phyloP scores from a whole-genome alignment of 768 basidiomycete genomes.

The Boletus bicolor region DNA sequence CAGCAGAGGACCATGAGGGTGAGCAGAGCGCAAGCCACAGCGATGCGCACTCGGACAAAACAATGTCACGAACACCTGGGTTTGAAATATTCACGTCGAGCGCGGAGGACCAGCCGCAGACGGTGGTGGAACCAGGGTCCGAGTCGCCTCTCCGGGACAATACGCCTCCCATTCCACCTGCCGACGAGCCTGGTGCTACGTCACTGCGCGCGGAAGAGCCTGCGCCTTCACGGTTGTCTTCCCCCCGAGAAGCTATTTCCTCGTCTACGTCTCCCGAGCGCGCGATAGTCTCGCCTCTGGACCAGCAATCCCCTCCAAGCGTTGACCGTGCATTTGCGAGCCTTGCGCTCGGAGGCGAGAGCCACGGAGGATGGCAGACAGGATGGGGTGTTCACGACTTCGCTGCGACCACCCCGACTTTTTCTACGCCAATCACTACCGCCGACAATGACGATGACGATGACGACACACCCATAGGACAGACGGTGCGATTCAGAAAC shows the following conservation, averaged over 20 bases:
- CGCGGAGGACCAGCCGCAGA: constrained; percentile 24
- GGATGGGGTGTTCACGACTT: constrained; percentile 39
- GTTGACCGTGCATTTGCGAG: constrained; percentile 39
- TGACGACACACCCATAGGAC: constrained; percentile 65
- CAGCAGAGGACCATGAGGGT: constrained; percentile 33
- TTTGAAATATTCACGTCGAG: constrained; percentile 41
- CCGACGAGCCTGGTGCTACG: constrained; percentile 26
- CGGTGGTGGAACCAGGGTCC: constrained; percentile 8
- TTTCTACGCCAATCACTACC: constrained; percentile 22
- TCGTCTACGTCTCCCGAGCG: constrained; percentile 24
- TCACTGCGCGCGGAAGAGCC: constrained; percentile 15
- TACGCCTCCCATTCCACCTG: constrained; percentile 36
- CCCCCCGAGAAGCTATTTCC: constrained; percentile 11
- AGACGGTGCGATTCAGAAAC: constrained; percentile 35
- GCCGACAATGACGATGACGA: constrained; percentile 50
- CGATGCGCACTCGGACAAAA: constrained; percentile 8
- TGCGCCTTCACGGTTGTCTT: constrained; percentile 3
- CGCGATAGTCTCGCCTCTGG: constrained; percentile 31
- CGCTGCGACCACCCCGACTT: constrained; percentile 11
- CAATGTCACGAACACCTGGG: constrained; percentile 39
- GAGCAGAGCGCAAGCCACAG: constrained; percentile 17
- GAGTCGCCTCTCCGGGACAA: constrained; percentile 13
- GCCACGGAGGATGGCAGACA: constrained; percentile 51
- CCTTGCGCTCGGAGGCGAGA: constrained; percentile 47
- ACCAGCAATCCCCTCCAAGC: constrained; percentile 19